Conservation (phyloP, 352 stramenopile genomes). For the Peronospora farinosa region DNA sequence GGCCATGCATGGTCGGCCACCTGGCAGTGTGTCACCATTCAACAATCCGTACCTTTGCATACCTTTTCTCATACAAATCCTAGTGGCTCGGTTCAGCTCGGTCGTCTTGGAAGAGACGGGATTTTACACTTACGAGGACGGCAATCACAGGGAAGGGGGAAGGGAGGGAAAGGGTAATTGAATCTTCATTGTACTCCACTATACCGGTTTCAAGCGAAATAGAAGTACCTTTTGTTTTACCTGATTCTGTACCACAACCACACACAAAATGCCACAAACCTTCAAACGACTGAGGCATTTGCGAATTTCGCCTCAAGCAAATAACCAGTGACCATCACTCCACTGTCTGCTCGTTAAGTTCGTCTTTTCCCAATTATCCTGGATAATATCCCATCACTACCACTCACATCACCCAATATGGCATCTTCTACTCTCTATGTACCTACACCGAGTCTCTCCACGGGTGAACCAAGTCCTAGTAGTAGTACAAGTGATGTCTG, state of each 20-base stretch:
- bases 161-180: neutral
- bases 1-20: neutral
- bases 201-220: neutral
- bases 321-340: conserved; percentile 18
- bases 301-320: conserved; percentile 27
- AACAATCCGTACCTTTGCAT: conserved; percentile 19
- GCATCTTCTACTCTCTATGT: conserved; percentile 17
- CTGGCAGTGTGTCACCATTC: conserved; percentile 4
- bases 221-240: conserved; percentile 8
- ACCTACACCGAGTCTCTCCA: conserved; percentile 14
- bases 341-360: neutral
- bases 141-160: conserved; percentile 16
- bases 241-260: neutral
- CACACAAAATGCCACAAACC: too few relatives aligned
- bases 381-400: too few relatives aligned
- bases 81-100: conserved; percentile 9
- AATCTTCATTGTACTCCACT: too few relatives aligned
- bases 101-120: conserved; percentile 27
- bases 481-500: conserved; percentile 17
- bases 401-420: conserved; percentile 8
- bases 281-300: too few relatives aligned
- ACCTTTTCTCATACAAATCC: conserved; percentile 31
- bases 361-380: neutral
- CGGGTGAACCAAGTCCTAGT: conserved; percentile 24
- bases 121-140: conserved; percentile 28